Base-by-base conservation (phyloP, 352 stramenopile species). In the Phytophthora pistaciae region DNA sequence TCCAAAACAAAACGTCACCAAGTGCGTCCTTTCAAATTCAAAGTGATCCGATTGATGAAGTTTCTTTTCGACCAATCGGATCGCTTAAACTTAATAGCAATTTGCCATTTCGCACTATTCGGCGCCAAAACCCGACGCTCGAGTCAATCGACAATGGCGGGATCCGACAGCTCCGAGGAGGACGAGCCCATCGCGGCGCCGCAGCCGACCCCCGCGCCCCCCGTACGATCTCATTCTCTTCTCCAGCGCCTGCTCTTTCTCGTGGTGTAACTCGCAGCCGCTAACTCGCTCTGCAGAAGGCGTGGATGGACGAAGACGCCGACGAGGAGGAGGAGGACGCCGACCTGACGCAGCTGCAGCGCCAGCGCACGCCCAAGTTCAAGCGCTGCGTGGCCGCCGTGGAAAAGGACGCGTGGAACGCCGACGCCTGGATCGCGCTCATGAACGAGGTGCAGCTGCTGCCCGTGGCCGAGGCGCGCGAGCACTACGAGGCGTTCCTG, bases 291-390 rank as follows among this genome's bases (percentile, higher is more conserved):
- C 53, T 78, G 56, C 64, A 93, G 85, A 88, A 80, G 60, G 74
- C 87, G 66, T 92, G 87, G 84, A 96, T 93, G 85, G 80, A 91
- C 20, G 85, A 91, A 58, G 84, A 91, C 29, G 88, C 90, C 7
- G 84, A 93, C 62, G 88, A 96, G 42, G 89, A 96, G 62, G 89
- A 96, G 44, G 87, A 94, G 55, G 89, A 96, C 64, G 87, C 87
- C 2, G 87, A 94, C 31, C 82, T 88, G 80, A 88, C 73, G 23
- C 82, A 92, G 46, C 57, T 96, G 31, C 70, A 80, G 60, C 63
- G 72, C 42, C 72, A 82, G 40, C 73, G 72, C 25, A 82, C 85
- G 53, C 74, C 88, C 53, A 88, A 90, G 56, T 91, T 96, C 60
- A 87, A 91, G 57, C 81, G 83, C 25, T 81, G 78, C 29, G 79